Conservation (phyloP, 1,284 basidiomycete species). For the Puccinia coronata region DNA sequence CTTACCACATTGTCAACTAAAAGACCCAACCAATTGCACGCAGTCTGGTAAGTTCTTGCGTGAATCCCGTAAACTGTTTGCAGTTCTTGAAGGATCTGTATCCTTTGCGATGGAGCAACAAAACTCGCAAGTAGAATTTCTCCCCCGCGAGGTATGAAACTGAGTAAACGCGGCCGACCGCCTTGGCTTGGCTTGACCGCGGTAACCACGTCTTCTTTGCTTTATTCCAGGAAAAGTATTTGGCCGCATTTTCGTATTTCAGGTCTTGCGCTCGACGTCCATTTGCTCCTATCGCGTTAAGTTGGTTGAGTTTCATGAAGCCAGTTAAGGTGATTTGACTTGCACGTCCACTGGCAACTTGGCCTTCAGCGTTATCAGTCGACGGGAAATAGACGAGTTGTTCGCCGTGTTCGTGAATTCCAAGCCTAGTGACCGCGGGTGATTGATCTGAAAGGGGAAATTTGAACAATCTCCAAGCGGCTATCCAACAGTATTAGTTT, state of each 20-base stretch:
- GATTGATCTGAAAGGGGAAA: conserved; percentile 57
- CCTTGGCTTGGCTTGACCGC: background rate
- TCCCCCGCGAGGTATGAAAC: background rate
- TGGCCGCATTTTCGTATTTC: background rate
- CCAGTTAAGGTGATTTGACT: background rate
- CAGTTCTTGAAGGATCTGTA: background rate
- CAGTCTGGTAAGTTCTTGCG: background rate
- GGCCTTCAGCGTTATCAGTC: background rate
- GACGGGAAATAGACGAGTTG: background rate
- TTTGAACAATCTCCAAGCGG: conserved; percentile 59
- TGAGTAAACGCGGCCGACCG: background rate
- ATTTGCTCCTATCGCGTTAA: background rate
- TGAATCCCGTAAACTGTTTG: background rate
- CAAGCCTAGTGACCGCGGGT: background rate
- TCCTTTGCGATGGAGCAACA: background rate
- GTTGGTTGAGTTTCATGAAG: background rate
- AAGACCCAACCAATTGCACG: background rate
- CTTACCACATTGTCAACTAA: no score
- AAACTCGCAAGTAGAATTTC: background rate
- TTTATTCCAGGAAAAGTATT: background rate
- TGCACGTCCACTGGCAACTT: background rate
- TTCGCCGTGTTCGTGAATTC: background rate
- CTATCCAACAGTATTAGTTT: conserved; percentile 54
- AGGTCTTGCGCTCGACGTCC: background rate
- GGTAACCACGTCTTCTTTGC: background rate